Evolutionary conservation across 371 early-diverging fungal species (phyloP), one percentile per base, ranked within the genome.

Genomic region (Circinella minor): DNA sequence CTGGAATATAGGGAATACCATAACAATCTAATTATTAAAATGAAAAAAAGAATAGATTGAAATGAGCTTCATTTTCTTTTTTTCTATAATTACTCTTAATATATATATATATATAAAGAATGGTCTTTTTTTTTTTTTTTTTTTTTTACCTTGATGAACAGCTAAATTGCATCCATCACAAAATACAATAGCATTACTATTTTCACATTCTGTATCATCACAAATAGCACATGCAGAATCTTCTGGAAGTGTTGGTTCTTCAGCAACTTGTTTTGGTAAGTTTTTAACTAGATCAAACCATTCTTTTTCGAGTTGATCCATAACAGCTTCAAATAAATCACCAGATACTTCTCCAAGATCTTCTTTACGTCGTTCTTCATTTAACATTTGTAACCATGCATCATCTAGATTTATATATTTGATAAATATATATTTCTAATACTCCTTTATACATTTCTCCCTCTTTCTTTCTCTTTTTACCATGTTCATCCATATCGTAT

Each of bases 151-250:
- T 86, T 99, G 99, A 83, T 99, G 99, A 4, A 99, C 99, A 7
- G 98, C 98, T 47, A 99, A 74, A 78, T 99, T 97, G 80, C 99
- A 99, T 0, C 99, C 98, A 81, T 99, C 99, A 83, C 99, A 99
- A 75, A 97, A 99, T 3, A 99, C 99, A 66, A 99, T 98, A 0
- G 96, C 98, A 77, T 99, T 99, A 74, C 93, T 92, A 76, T 97
- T 98, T 80, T 98, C 98, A 75, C 93, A 92, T 80, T 99, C 98
- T 6, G 94, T 94, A 71, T 97, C 96, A 68, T 95, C 95, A 82
- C 99, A 99, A 10, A 99, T 92, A 1, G 92, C 93, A 77, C 99
- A 99, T 13, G 90, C 86, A 0, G 91, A 87, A 71, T 99, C 98
- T 55, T 95, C 96, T 4, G 88, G 91, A 6, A 77, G 69, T 2